Conservation (phyloP, 1,139 yeast genomes). For the Kurtzmaniella natalensis region DNA sequence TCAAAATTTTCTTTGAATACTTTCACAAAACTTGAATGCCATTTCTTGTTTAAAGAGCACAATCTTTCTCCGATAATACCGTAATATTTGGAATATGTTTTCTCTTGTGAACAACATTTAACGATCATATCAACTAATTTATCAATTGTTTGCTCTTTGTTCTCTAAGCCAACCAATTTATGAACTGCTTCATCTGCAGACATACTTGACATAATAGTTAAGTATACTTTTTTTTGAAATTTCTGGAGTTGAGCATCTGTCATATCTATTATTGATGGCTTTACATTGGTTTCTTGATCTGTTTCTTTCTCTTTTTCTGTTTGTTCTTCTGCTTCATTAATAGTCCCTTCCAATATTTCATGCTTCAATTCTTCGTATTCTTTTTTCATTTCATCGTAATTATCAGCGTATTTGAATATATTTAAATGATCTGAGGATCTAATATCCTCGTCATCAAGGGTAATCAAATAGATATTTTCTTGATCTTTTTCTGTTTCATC, state of each 20-base stretch:
- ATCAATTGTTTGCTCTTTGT: constrained; percentile 22
- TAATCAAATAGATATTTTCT: constrained; percentile 61
- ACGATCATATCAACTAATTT: constrained; percentile 70
- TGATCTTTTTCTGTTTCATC: constrained; percentile 63
- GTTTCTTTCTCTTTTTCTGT: constrained; percentile 13
- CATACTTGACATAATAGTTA: constrained; percentile 88
- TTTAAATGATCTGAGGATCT: constrained; percentile 47
- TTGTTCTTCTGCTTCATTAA: constrained; percentile 18
- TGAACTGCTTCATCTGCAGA: constrained; percentile 93
- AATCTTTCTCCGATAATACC: constrained; percentile 76
- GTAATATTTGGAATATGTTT: constrained; percentile 80
- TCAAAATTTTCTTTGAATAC: constrained; percentile 57
- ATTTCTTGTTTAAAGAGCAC: constrained; percentile 42
- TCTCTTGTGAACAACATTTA: constrained; percentile 83
- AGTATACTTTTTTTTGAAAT: constrained; percentile 70
- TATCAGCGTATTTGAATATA: constrained; percentile 46
- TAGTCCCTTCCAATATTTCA: constrained; percentile 17
- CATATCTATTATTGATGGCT: constrained; percentile 49
- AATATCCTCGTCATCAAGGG: constrained; percentile 38
- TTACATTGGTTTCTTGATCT: constrained; percentile 14
- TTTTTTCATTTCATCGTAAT: constrained; percentile 49
- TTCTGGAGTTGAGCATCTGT: constrained; percentile 62
- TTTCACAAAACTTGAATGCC: constrained; percentile 52
- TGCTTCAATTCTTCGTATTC: constrained; percentile 21
- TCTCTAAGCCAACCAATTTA: constrained; percentile 55